Evolutionary conservation across 163 green algal species (phyloP).

Genomic region (Prototheca wickerhamii): DNA sequence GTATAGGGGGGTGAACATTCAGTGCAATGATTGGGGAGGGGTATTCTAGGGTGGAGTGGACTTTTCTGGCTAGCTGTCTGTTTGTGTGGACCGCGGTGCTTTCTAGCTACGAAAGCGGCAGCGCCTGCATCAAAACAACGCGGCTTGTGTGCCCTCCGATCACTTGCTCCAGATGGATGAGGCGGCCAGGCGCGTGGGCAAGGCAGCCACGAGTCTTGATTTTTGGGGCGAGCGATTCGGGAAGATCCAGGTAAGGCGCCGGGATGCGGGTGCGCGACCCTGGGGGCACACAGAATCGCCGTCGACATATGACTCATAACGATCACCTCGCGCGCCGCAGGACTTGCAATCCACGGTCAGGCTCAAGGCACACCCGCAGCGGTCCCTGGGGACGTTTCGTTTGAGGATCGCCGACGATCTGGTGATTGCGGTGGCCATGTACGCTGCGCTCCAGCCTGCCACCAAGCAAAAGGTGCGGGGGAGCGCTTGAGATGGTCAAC

Average conservation of each 20-base stretch:
- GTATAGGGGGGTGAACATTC: too few relatives aligned
- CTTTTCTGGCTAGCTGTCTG: too few relatives aligned
- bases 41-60: neutral
- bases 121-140: too few relatives aligned
- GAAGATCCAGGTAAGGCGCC: neutral
- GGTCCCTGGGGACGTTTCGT: slow-evolving; percentile 9
- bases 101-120: too few relatives aligned
- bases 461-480: neutral
- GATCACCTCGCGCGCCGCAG: neutral
- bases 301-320: too few relatives aligned
- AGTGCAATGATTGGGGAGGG: neutral
- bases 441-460: slow-evolving; percentile 17
- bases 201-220: neutral
- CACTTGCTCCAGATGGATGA: neutral
- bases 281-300: too few relatives aligned
- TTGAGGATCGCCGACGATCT: slow-evolving; percentile 19
- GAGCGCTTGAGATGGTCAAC: neutral
- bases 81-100: too few relatives aligned
- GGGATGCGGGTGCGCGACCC: too few relatives aligned
- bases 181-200: too few relatives aligned
- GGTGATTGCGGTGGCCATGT: slow-evolving; percentile 28
- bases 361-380: slow-evolving; percentile 22
- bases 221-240: neutral
- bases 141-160: too few relatives aligned
- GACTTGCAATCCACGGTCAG: slow-evolving; percentile 10